A percentile compares a stretch with the other conserved stretches of the same genome.
phyloP scores from a whole-genome alignment of 1,284 basidiomycete species.

The Calocybe gambosa region DNA sequence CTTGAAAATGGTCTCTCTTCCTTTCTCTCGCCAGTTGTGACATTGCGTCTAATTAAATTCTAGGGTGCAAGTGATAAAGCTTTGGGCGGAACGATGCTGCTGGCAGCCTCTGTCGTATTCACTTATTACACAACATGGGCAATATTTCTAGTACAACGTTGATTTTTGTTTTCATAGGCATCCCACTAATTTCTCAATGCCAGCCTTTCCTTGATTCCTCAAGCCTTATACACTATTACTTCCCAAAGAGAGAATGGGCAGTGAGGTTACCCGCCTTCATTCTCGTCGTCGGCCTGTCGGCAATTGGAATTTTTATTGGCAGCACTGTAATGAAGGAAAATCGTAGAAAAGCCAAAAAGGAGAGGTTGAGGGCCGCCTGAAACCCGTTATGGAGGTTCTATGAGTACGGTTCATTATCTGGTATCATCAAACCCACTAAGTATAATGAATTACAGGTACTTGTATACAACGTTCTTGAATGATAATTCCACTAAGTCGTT shows the following conservation, averaged over 20 bases:
- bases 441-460: background rate
- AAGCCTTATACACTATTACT: conserved; percentile 70
- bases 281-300: conserved; percentile 72
- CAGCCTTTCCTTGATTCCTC: conserved; percentile 77
- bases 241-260: conserved; percentile 89
- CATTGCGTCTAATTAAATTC: conserved; percentile 3
- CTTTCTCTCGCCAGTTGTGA: background rate
- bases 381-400: background rate
- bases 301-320: conserved; percentile 75
- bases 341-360: conserved; percentile 55
- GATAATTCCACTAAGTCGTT: conserved; percentile 4
- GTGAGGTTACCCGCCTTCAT: conserved; percentile 80
- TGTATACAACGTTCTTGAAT: background rate
- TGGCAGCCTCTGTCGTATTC: conserved; percentile 73
- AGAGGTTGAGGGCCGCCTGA: conserved; percentile 45
- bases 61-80: conserved; percentile 80
- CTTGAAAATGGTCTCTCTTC: conserved; percentile 18
- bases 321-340: conserved; percentile 73
- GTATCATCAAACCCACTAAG: background rate
- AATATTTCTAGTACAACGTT: conserved; percentile 65
- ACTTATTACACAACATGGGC: conserved; percentile 91
- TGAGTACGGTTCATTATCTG: background rate
- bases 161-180: conserved; percentile 1
- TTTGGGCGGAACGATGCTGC: conserved; percentile 75
- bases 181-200: conserved; percentile 1